These are phyloP conservation scores for Pyrenochaeta sp. DNA, from an alignment of 2,329 filamentous ascomycete species.

Conservation along the genomic window DNA sequence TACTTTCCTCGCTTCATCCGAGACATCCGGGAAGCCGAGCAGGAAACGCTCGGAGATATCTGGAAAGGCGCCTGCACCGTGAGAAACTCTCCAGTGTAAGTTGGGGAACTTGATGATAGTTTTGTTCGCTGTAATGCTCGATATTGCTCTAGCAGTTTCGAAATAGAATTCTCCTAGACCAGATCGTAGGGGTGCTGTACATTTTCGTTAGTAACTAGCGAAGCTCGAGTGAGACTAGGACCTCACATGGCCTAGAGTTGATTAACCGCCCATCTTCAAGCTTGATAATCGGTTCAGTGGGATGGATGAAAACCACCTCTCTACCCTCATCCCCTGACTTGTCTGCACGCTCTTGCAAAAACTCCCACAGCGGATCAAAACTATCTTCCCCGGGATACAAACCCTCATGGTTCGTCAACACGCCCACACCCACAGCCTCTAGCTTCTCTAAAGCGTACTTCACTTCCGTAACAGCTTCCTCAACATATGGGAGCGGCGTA, in stretches of 20 bases:
- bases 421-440: constrained; percentile 40
- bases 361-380: constrained; percentile 39
- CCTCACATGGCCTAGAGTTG: constrained; percentile 43
- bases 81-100: constrained; percentile 45
- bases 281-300: constrained; percentile 44
- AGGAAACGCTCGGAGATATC: constrained; percentile 48
- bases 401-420: constrained; percentile 47
- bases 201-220: background rate
- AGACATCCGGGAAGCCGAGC: constrained; percentile 37
- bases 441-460: constrained; percentile 40
- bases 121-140: constrained; percentile 39
- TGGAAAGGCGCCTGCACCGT: constrained; percentile 48
- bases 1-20: constrained; percentile 34
- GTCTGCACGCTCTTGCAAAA: constrained; percentile 28
- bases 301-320: constrained; percentile 47
- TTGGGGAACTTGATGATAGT: constrained; percentile 40
- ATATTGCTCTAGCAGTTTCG: constrained; percentile 47
- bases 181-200: constrained; percentile 42
- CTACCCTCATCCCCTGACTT: constrained; percentile 13
- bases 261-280: constrained; percentile 37
- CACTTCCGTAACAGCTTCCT: constrained; percentile 39
- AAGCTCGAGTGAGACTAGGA: background rate
- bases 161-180: constrained; percentile 50
- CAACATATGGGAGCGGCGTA: constrained; percentile 40
- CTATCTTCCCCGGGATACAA: constrained; percentile 40